phyloP scores from a whole-genome alignment of 1,284 basidiomycete genomes.

The Tausonia pullulans region DNA sequence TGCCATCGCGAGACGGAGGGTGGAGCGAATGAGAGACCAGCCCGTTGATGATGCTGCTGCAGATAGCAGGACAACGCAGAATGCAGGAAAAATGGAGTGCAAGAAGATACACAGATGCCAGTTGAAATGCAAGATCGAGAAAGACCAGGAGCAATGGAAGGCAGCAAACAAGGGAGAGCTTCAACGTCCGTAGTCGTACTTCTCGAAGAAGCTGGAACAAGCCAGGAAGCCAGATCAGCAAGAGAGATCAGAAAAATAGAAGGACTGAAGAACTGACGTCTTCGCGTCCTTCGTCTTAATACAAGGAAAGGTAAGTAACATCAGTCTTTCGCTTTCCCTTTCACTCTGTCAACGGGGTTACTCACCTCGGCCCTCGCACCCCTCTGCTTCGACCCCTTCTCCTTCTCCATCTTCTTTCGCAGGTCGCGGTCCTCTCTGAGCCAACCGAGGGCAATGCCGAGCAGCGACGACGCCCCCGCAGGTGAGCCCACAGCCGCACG shows the following conservation, averaged over 20 bases:
- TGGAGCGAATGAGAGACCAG: too few species aligned
- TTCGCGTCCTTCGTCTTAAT: constrained; percentile 58
- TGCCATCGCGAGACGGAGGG: too few species aligned
- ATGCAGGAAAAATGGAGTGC: too few species aligned
- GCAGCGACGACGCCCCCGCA: constrained; percentile 42
- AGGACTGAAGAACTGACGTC: constrained; percentile 43
- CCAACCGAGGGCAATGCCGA: constrained; percentile 70
- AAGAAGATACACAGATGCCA: too few species aligned
- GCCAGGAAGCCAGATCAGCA: background rate
- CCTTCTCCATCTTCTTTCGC: constrained; percentile 47
- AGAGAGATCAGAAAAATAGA: background rate
- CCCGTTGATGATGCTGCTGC: too few species aligned
- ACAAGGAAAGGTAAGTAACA: constrained; percentile 3
- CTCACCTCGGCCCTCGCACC: constrained; percentile 24
- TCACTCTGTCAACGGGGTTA: background rate
- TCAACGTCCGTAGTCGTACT: constrained; percentile 4
- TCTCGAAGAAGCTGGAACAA: background rate
- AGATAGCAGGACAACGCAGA: too few species aligned
- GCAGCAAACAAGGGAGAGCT: too few species aligned
- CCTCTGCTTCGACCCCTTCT: constrained; percentile 46
- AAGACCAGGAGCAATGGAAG: too few species aligned
- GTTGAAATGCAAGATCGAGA: too few species aligned
- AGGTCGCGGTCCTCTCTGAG: constrained; percentile 65
- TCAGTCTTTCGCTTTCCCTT: background rate
- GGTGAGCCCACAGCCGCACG: constrained; percentile 23